Evolutionary conservation across 2,329 filamentous ascomycete genomes (phyloP), one percentile per base, ranked within the genome.

Genomic region (Talaromyces amestolkiae): DNA sequence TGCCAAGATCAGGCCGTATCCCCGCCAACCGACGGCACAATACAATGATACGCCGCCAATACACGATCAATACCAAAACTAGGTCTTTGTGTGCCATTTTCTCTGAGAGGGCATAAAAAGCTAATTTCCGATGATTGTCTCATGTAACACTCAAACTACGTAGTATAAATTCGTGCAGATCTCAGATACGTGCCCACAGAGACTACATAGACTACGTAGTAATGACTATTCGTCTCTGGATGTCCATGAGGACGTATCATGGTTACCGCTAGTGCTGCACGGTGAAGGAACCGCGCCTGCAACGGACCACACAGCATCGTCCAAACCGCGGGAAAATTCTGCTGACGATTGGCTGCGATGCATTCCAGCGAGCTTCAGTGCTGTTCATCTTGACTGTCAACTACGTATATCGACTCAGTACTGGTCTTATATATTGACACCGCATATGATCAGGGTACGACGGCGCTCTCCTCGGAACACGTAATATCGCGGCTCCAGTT

Each of bases 261-360:
- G 27, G 49, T 53, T 53, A 53, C 49, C 49, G 17, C 53, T 56
- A 56, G 53, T 37, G 53, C 53, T 56, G 53, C 53, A 56, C 33
- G 33, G 39, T 13, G 53, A 31, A 56, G n/a, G 49, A 56, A 56
- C 51, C 31, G 53, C 53, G 53, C 33, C 53, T 56, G 53, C 31
- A 37, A 56, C 53, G 6, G 53, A 56, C 53, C 53, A 56, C 31
- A 22, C 53, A 56, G 31, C 53, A 39, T 37, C 11, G 31, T 33
- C 24, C 49, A n/a, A 53, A n/a, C 15, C 31, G 49, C 49, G n/a
- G 31, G 53, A 56, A 37, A 37, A 39, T 8, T 54, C 51, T 37
- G 31, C n/a, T 22, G 31, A 27, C 53, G 4, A 56, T 56, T 56
- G 53, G 53, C 53, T 54, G 31, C 31, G 22, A 33, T 24, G 33